Percentiles rank a stretch among this genome's conserved stretches.
phyloP scores from a whole-genome alignment of 176 grass and related monocot species.

The Phragmites australis region DNA sequence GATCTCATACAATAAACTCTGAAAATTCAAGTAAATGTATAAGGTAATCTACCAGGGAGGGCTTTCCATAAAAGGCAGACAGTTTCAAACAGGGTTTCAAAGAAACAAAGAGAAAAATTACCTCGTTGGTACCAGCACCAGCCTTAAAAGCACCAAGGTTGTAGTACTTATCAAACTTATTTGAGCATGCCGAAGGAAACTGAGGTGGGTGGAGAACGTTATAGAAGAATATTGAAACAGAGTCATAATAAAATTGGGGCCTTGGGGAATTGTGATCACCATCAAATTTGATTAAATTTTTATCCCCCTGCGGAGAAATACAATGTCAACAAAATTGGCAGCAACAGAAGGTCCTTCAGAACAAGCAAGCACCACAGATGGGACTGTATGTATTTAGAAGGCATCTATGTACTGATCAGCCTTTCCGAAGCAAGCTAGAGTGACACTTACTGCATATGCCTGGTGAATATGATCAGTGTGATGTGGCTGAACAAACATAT shows the following conservation, averaged over 20 bases:
- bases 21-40: slow-evolving; percentile 36
- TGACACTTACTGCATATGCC: slow-evolving; percentile 71
- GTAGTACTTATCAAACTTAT: slow-evolving; percentile 81
- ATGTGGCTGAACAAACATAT: slow-evolving; percentile 90
- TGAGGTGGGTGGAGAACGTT: slow-evolving; percentile 87
- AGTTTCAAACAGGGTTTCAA: slow-evolving; percentile 18
- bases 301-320: slow-evolving; percentile 72
- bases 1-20: slow-evolving; percentile 96
- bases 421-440: slow-evolving; percentile 19
- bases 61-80: not conserved
- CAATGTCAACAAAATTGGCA: slow-evolving; percentile 25
- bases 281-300: slow-evolving; percentile 97
- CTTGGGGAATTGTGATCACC: slow-evolving; percentile 94
- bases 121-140: slow-evolving; percentile 73
- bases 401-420: slow-evolving; percentile 13
- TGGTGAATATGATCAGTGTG: slow-evolving; percentile 84
- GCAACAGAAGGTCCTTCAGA: slow-evolving; percentile 1
- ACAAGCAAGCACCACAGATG: not conserved
- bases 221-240: slow-evolving; percentile 99
- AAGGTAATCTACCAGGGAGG: slow-evolving; percentile 8
- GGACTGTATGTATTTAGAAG: not conserved
- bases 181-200: slow-evolving; percentile 66
- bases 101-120: slow-evolving; percentile 43
- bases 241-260: slow-evolving; percentile 98
- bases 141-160: slow-evolving; percentile 70